Percentiles rank a stretch among this genome's conserved stretches.
Conservation (phyloP, 129 eudicot species). For the Scalesia atractyloides region DNA sequence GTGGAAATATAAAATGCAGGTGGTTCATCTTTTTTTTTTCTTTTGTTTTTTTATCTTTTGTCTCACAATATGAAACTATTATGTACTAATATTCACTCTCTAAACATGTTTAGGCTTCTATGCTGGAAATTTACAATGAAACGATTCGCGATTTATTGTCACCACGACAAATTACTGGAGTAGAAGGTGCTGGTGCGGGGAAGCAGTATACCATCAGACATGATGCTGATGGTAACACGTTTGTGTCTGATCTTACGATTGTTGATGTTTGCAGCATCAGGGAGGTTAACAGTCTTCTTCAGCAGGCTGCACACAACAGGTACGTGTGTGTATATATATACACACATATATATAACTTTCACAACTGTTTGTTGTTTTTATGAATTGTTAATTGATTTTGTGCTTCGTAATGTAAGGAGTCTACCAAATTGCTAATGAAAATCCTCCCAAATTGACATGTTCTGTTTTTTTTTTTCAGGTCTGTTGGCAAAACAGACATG, state of each 20-base stretch:
- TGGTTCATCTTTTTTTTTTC: conserved; percentile 8
- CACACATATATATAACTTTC: not conserved
- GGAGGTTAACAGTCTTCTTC: conserved; percentile 58
- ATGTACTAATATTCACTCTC: not conserved
- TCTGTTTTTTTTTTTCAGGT: conserved; percentile 34
- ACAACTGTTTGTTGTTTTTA: not conserved
- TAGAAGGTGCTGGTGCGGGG: conserved; percentile 42
- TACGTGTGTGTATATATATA: not conserved
- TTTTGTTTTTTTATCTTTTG: not conserved
- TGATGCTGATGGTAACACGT: conserved; percentile 65
- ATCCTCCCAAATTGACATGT: not conserved
- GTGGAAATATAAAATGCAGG: conserved; percentile 72
- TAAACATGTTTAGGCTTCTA: conserved; percentile 48
- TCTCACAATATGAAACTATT: not conserved
- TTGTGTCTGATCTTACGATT: conserved; percentile 59
- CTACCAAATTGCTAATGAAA: too few relatives aligned
- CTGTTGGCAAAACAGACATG: conserved; percentile 68
- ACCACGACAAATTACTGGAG: conserved; percentile 34
- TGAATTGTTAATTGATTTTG: too few relatives aligned
- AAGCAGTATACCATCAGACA: conserved; percentile 56
- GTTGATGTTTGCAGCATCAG: conserved; percentile 57
- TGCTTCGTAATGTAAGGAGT: too few relatives aligned
- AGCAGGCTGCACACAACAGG: conserved; percentile 74
- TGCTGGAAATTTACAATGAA: conserved; percentile 75
- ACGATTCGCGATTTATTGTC: conserved; percentile 61